Conservation (phyloP, 2,329 filamentous ascomycete species). For the Chaetoscypha palmicola region DNA sequence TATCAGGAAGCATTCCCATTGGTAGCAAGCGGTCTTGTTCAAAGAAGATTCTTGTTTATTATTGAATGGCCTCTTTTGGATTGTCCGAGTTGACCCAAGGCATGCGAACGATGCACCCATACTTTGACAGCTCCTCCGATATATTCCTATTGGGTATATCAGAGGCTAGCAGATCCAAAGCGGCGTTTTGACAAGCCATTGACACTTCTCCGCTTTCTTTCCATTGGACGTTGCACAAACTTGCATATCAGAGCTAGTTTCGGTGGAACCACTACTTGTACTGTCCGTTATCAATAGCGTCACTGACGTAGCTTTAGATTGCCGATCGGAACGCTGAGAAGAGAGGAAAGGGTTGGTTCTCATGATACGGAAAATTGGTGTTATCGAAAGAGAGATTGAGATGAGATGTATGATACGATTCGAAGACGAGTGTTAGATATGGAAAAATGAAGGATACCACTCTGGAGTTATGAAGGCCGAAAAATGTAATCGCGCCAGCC, state of each 20-base stretch:
- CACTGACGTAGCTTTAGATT: conserved; percentile 18
- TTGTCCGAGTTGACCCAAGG: too few species aligned
- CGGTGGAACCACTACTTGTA: not conserved
- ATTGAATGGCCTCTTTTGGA: not conserved
- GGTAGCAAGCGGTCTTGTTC: too few species aligned
- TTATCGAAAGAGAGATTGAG: not conserved
- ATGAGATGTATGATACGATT: not conserved
- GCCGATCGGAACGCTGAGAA: conserved; percentile 37
- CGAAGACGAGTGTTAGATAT: not conserved
- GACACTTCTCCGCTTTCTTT: too few species aligned
- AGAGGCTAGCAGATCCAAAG: too few species aligned
- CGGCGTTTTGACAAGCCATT: too few species aligned
- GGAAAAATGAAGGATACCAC: not conserved
- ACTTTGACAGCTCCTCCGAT: too few species aligned
- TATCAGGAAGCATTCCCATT: too few species aligned
- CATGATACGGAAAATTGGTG: conserved; percentile 23
- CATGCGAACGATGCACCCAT: too few species aligned
- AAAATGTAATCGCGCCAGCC: too few species aligned
- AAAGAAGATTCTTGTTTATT: too few species aligned
- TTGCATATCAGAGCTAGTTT: not conserved
- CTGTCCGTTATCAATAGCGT: not conserved
- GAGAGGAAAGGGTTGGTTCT: conserved; percentile 33
- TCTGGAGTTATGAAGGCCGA: not conserved
- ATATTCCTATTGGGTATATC: too few species aligned
- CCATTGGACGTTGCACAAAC: too few species aligned